Evolutionary conservation across 257 asterid genomes (phyloP).

Genomic region (Primulina eburnea): DNA sequence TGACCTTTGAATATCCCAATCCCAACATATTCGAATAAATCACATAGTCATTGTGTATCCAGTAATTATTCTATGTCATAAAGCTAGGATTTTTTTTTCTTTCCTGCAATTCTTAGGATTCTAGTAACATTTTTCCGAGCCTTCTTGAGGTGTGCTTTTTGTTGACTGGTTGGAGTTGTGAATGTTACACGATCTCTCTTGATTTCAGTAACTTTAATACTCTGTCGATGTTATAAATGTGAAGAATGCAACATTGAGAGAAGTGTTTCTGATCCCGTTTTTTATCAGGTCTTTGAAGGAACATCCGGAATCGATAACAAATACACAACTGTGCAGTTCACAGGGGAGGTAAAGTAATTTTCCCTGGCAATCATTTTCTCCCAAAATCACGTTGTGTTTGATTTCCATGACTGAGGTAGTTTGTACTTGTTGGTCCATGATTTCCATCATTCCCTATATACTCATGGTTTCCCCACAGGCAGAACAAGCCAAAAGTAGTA

Average conservation of each 20-base stretch:
- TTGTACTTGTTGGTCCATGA: not conserved
- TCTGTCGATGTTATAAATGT: not conserved
- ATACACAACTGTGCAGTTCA: conserved; percentile 22
- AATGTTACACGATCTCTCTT: not conserved
- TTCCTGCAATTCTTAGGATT: not conserved
- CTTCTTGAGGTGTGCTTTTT: conserved; percentile 13
- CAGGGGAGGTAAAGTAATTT: conserved; percentile 18
- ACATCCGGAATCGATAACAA: conserved; percentile 24
- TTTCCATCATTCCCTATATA: not conserved
- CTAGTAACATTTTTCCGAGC: conserved; percentile 4
- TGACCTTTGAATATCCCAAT: not conserved
- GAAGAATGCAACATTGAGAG: not conserved
- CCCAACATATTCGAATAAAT: not conserved
- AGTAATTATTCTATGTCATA: not conserved
- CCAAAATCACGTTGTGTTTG: not conserved
- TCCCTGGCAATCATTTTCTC: not conserved
- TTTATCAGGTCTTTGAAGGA: conserved; percentile 21
- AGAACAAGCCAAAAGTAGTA: not conserved
- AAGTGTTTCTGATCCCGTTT: conserved; percentile 1
- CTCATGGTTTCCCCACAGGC: conserved; percentile 3
- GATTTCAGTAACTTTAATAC: not conserved
- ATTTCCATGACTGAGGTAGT: not conserved
- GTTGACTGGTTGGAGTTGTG: conserved; percentile 21
- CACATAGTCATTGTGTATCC: not conserved
- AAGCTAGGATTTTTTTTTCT: conserved; percentile 6